phyloP scores from a whole-genome alignment of 2,329 filamentous ascomycete genomes.

The Aspergillus awamori region DNA sequence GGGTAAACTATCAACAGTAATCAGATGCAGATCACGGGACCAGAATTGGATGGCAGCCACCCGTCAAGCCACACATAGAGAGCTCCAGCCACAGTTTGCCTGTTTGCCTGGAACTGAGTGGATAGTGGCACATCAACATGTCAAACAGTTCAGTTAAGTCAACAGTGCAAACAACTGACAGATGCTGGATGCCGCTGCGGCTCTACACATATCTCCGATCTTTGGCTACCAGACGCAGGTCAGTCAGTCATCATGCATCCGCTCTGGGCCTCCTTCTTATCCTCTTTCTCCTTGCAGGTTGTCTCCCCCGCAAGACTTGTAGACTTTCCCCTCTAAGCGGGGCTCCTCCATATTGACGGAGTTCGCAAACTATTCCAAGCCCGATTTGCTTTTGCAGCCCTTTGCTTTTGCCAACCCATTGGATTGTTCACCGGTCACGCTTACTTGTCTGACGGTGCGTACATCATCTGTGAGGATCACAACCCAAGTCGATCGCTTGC shows the following conservation, averaged over 20 bases:
- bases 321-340: slow-evolving; percentile 5
- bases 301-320: background rate
- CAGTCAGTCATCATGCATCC: slow-evolving; percentile 1
- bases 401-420: background rate
- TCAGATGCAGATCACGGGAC: background rate
- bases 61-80: background rate
- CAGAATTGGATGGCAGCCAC: background rate
- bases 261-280: background rate
- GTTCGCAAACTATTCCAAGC: background rate
- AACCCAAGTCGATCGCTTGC: background rate
- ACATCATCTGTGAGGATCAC: background rate
- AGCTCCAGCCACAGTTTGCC: background rate
- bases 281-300: background rate
- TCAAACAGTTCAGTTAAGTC: background rate
- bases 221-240: background rate
- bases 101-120: background rate
- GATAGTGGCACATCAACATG: too few species aligned
- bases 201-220: background rate
- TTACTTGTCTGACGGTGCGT: background rate
- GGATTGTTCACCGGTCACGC: background rate
- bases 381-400: slow-evolving; percentile 2
- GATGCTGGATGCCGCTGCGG: background rate
- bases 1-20: background rate
- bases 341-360: background rate
- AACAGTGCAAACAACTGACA: background rate